Evolutionary conservation across 2,329 filamentous ascomycete species (phyloP).

Genomic region (Nigrospora oryzae): DNA sequence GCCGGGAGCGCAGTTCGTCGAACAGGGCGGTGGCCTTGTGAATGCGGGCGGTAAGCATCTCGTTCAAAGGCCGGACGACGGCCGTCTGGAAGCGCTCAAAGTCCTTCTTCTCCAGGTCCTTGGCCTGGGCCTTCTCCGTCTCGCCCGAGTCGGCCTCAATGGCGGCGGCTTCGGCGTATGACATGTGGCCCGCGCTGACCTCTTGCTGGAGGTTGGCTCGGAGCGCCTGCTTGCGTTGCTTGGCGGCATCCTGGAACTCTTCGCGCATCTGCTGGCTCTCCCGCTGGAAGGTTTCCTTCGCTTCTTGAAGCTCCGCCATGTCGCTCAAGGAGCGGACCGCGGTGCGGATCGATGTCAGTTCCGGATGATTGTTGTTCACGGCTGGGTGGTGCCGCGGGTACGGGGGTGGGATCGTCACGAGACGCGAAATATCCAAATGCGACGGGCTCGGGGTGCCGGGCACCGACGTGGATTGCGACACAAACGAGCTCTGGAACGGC

Average conservation of each 20-base stretch:
- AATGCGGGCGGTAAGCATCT: slow-evolving; percentile 69
- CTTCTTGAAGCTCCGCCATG: slow-evolving; percentile 60
- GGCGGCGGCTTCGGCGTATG: slow-evolving; percentile 73
- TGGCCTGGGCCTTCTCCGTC: slow-evolving; percentile 61
- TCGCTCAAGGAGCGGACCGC: slow-evolving; percentile 68
- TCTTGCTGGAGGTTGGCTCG: slow-evolving; percentile 70
- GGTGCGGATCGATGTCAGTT: slow-evolving; percentile 69
- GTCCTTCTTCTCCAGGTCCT: slow-evolving; percentile 66
- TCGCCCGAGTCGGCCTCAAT: slow-evolving; percentile 68
- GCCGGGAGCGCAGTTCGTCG: slow-evolving; percentile 60
- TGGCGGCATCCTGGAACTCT: slow-evolving; percentile 40
- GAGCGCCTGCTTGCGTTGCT: slow-evolving; percentile 53
- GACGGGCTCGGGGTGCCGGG: slow-evolving; percentile 38
- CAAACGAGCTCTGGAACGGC: slow-evolving; percentile 28
- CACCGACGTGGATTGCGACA: slow-evolving; percentile 29
- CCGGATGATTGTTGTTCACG: slow-evolving; percentile 91
- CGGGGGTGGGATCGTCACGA: slow-evolving; percentile 87
- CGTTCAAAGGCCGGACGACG: slow-evolving; percentile 78
- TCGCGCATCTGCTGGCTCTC: slow-evolving; percentile 51
- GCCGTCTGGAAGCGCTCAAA: slow-evolving; percentile 79
- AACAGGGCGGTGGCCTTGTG: slow-evolving; percentile 69
- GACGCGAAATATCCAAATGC: slow-evolving; percentile 77
- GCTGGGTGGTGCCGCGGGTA: slow-evolving; percentile 93
- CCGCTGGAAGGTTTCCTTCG: slow-evolving; percentile 52
- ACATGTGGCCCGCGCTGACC: slow-evolving; percentile 69